Base-by-base conservation (phyloP, 352 stramenopile genomes). In the Pythium folliculosum region DNA sequence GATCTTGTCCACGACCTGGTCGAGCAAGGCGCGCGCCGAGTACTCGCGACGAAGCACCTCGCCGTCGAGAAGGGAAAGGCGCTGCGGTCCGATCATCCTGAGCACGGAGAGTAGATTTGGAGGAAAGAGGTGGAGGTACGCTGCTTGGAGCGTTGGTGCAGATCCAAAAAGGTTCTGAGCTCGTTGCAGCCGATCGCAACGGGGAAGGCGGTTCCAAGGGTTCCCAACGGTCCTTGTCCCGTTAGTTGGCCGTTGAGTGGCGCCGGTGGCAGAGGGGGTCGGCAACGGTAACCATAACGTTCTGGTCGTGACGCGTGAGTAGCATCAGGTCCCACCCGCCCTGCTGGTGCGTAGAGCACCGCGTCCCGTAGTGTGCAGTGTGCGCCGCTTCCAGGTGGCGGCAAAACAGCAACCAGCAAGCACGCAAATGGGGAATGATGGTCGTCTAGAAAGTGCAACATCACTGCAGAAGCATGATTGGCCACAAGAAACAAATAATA, bases 1-100 rank as follows among this genome's bases (percentile, higher is more conserved):
- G 19, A 87, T 47, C 45, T 49, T 69, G 44, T 72, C 75, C 9
- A 84, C 64, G n/a, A 77, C 70, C 16, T 77, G 67, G 21, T 82
- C 69, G 12, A 87, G 48, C 9, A 38, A 30, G 12, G 57, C 53
- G 10, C 57, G 67, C 12, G 63, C 70, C 21, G 68, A 67, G 40
- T 58, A 54, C 3, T 71, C 59, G 13, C 73, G 76, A 6, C 51
- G 73, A 23, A 76, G 37, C 13, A 80, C 52, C 14, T 73, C 58
- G 45, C 73, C 73, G 40, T 77, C 71, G 19, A 84, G 63, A 21
- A 82, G 35, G 12, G 77, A 86, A 17, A 65, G 71, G 32, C 75
- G 70, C 43, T 85, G 65, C 4, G 65, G 59, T 38, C 65, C 58
- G 52, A 72, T 63, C 59, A 72, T 72, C 7, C 23, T 55, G 27